Conservation (phyloP, 495 filamentous ascomycete species). For the Xylaria curta region DNA sequence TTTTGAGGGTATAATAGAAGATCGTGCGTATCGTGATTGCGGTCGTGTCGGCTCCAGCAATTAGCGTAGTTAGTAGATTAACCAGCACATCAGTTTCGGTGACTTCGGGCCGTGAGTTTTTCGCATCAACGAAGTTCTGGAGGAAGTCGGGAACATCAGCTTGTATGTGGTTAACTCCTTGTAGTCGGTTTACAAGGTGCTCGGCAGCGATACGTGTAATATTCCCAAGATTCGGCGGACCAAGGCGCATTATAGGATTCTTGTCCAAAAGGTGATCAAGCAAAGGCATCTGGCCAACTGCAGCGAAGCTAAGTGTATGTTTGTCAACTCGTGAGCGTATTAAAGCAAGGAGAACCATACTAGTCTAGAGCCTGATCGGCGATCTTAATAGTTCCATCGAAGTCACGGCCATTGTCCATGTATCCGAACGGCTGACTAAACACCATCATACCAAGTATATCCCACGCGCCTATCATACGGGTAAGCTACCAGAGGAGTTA, state of each 20-base stretch:
- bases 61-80: not conserved
- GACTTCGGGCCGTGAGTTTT: not conserved
- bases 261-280: conserved; percentile 24
- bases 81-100: not conserved
- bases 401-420: not conserved
- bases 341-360: not conserved
- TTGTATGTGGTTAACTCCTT: not conserved
- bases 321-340: not conserved
- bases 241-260: conserved; percentile 27
- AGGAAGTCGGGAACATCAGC: conserved; percentile 39
- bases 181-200: not conserved
- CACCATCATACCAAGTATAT: not conserved
- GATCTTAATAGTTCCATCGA: not conserved
- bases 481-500: not conserved
- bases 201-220: not conserved
- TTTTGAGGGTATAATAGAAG: not conserved
- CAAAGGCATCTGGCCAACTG: conserved; percentile 24
- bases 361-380: not conserved
- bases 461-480: not conserved
- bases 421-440: not conserved
- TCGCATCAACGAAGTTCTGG: not conserved
- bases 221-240: conserved; percentile 31
- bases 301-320: not conserved
- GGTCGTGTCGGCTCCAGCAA: not conserved
- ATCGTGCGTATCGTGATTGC: not conserved